Evolutionary conservation across 441 rosid genomes (phyloP), one percentile per base, ranked within the genome.

Genomic region (Brassica hybrid): DNA sequence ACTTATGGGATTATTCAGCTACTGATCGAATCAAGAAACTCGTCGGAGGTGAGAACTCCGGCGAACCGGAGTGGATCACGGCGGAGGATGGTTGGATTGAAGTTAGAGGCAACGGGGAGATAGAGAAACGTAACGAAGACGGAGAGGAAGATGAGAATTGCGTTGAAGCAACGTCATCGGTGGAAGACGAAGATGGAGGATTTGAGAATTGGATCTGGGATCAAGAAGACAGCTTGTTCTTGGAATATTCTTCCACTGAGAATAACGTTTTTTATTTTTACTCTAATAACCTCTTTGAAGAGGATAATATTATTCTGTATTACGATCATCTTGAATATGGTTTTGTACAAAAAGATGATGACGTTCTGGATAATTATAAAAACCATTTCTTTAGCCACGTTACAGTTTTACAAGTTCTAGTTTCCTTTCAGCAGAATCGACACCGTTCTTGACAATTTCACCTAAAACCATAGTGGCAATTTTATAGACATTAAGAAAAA

Each of bases 71-170:
- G 7, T 88, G 94, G 96, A 7, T 18, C 17, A 58, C 43, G 65
- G 72, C 54, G 73, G 78, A n/a, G 61, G 74, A 38, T 4, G 92
- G 81, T 57, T 94, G 97, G 97, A 77, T 91, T 65, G 86, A 91
- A 41, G 87, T 94, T 1, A 89, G 98, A 80, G 81, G 84, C 59
- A 76, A 64, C 77, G 88, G 79, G 21, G 88, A 84, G 76, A 58
- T 6, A 38, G 66, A 70, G 77, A 61, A 41, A 71, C 78, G 36
- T 78, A 36, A 36, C 30, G 81, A 36, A 30, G 82, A 74, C 5
- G 71, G 75, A 19, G 74, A 73, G 0, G 32, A 65, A 12, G 41
- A 34, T 19, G 63, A 0, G 57, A 69, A 63, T 27, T 16, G 66
- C 78, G 82, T 27, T n/a, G 82, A 81, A 54, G 82, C 80, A 3